Conservation (phyloP, 257 asterid species). For the Voacanga thouarsii region DNA sequence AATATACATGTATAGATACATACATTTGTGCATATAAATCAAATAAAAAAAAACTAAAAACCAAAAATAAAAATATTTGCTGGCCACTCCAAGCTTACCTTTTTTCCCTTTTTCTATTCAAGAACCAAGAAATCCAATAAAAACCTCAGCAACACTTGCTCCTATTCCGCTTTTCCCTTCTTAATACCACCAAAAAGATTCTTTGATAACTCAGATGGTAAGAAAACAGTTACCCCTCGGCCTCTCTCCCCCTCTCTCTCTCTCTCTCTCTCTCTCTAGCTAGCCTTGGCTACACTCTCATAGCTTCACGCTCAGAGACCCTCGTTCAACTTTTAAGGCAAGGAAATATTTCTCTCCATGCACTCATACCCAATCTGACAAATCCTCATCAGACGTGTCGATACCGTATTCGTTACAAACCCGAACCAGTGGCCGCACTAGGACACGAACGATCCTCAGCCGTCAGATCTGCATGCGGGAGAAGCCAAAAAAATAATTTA, state of each 20-base stretch:
- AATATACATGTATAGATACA: neutral
- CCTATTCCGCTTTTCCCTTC: slow-evolving; percentile 11
- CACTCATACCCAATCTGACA: neutral
- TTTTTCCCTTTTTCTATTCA: neutral
- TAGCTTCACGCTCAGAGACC: slow-evolving; percentile 9
- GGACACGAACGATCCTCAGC: neutral
- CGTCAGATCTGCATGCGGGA: slow-evolving; percentile 12
- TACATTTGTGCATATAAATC: neutral
- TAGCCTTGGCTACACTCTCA: slow-evolving; percentile 18
- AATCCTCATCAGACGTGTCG: slow-evolving; percentile 15
- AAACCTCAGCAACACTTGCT: slow-evolving; percentile 19
- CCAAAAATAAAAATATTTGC: slow-evolving; percentile 7
- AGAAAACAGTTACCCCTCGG: slow-evolving; percentile 22
- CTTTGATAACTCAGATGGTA: slow-evolving; percentile 39
- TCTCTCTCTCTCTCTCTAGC: neutral
- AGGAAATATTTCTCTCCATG: neutral
- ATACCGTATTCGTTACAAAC: neutral
- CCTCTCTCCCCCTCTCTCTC: slow-evolving; percentile 10
- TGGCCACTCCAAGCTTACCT: slow-evolving; percentile 14
- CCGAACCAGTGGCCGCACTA: neutral
- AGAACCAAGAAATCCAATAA: slow-evolving; percentile 11
- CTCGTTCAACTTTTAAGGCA: slow-evolving; percentile 12
- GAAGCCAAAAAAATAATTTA: neutral
- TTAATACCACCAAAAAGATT: slow-evolving; percentile 28
- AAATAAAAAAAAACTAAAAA: slow-evolving; percentile 8